Evolutionary conservation across 768 basidiomycete species (phyloP).

Genomic region (Hirschioporus abietinus): DNA sequence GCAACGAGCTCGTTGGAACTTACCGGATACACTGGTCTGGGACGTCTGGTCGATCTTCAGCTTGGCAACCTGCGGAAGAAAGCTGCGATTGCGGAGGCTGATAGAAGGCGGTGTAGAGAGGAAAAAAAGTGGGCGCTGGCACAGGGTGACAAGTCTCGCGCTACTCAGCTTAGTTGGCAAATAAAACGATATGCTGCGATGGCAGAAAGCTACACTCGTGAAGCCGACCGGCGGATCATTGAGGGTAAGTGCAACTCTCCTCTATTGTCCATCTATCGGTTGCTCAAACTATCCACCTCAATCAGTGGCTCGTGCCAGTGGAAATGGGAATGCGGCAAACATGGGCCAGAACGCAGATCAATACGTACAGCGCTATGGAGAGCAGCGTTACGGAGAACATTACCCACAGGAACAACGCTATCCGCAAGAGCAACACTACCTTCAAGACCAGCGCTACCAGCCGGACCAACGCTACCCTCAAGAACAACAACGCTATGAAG

Average conservation of each 20-base stretch:
- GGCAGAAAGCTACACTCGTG: slow-evolving; percentile 74
- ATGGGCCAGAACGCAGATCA: background rate
- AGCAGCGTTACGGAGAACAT: background rate
- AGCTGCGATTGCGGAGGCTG: slow-evolving; percentile 77
- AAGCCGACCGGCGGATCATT: slow-evolving; percentile 65
- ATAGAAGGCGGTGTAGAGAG: slow-evolving; percentile 77
- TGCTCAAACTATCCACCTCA: background rate
- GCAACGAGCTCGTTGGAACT: slow-evolving; percentile 8
- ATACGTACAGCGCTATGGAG: background rate
- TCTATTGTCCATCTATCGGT: background rate
- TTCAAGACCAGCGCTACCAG: background rate
- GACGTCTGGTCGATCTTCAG: slow-evolving; percentile 7
- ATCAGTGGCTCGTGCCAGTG: background rate
- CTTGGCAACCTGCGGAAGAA: slow-evolving; percentile 50
- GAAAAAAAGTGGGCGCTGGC: slow-evolving; percentile 84
- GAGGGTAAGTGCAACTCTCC: slow-evolving; percentile 42
- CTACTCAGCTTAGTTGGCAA: slow-evolving; percentile 78
- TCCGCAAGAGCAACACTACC: background rate
- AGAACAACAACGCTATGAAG: background rate
- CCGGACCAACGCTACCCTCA: background rate
- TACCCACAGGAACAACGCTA: background rate
- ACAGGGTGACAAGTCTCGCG: slow-evolving; percentile 69
- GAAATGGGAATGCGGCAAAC: background rate
- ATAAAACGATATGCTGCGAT: slow-evolving; percentile 75
- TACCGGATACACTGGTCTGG: slow-evolving; percentile 8